Evolutionary conservation across 805 yeast species (phyloP), one percentile per base, ranked within the genome.

Genomic region (Metschnikowia similis): DNA sequence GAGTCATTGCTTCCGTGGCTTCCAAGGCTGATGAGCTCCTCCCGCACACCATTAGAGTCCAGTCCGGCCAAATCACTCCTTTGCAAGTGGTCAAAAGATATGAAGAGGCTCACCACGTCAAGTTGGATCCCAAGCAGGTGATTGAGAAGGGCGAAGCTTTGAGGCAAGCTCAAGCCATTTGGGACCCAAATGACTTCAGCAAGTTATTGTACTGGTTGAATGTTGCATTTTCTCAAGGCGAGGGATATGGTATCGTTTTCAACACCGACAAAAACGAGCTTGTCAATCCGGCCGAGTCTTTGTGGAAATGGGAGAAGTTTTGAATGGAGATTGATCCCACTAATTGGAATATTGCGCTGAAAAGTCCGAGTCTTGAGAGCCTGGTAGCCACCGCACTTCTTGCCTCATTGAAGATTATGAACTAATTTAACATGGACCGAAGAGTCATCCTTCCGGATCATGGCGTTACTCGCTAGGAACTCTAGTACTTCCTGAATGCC

Each of bases 31-130:
- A 29, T 30, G 32, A 37, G n/a, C 27, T 60, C 4, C 56, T 81
- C 16, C 83, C 83, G 26, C 75, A 80, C 52, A 54, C 44, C 17
- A 51, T 80, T 21, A 70, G 75, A 58, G 59, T 79, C 31, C 69
- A 67, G 46, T 74, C 82, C 16, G 78, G 70, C 34, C 54, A 35
- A 51, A 61, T 71, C 37, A 58, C 79, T 0, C 21, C 21, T 21
- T 5, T 21, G 21, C 21, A 21, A 21, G 21, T 21, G 21, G 21
- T 21, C 21, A 21, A 65, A 8, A 63, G 53, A 35, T 80, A 75
- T 55, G 81, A 78, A 59, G 56, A 66, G 52, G 48, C 56, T 10
- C 71, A 75, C 53, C 57, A 64, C 46, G 68, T 68, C 41, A 67
- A 48, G 37, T 41, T 54, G 42, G 30, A 39, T 4, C 39, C 50